Conservation (phyloP, 768 basidiomycete genomes). For the Boletales sp. region DNA sequence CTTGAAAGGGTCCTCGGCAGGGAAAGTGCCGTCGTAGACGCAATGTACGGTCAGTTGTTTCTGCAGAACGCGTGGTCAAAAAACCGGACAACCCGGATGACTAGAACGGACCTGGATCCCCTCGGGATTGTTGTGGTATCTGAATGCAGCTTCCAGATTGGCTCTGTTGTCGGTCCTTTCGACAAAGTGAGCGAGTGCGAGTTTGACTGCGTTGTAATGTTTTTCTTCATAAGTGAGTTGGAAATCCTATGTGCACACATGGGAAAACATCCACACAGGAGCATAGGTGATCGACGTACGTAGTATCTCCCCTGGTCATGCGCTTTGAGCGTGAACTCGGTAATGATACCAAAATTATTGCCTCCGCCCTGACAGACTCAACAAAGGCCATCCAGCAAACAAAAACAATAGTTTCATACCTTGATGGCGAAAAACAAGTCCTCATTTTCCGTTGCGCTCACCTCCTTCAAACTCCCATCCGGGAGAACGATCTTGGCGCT, state of each 20-base stretch:
- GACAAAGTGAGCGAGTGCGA: constrained; percentile 2
- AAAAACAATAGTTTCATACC: background rate
- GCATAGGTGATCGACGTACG: background rate
- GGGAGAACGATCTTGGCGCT: constrained; percentile 28
- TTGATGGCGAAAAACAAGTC: constrained; percentile 7
- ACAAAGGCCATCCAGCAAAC: too few relatives aligned
- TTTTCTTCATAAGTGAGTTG: constrained; percentile 2
- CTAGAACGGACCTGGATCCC: constrained; percentile 2
- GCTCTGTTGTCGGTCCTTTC: constrained; percentile 7
- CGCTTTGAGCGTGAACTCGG: constrained; percentile 20
- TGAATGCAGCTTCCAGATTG: constrained; percentile 7
- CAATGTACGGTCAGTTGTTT: constrained; percentile 1
- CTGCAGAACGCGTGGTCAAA: background rate
- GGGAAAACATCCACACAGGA: background rate
- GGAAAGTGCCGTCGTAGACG: constrained; percentile 5
- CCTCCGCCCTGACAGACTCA: constrained; percentile 14
- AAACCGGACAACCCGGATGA: background rate
- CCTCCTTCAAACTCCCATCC: constrained; percentile 16
- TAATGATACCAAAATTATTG: constrained; percentile 30
- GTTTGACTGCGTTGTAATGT: background rate
- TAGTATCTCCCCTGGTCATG: constrained; percentile 12
- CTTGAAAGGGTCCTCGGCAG: background rate
- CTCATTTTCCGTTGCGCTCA: constrained; percentile 1
- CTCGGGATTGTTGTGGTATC: background rate
- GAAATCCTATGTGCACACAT: background rate